phyloP scores from a whole-genome alignment of 208 protist genomes.

The Strigomonas oncopelti region DNA sequence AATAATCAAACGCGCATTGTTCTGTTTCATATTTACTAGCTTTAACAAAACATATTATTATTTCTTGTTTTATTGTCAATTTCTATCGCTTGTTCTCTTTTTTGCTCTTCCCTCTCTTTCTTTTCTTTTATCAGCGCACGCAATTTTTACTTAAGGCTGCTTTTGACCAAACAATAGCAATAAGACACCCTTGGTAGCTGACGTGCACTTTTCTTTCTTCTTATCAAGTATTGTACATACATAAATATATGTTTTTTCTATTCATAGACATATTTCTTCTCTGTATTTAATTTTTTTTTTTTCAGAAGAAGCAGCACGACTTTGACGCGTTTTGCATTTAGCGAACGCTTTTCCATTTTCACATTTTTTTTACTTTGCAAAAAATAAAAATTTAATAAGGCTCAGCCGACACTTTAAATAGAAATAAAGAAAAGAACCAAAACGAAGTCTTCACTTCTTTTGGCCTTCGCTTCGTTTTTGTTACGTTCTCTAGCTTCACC shows the following conservation, averaged over 20 bases:
- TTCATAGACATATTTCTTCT: conserved; percentile 9
- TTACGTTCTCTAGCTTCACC: neutral
- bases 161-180: neutral
- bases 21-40: too few relatives aligned
- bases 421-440: conserved; percentile 14
- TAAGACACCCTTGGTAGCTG: too few relatives aligned
- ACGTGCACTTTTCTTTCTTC: too few relatives aligned
- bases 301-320: neutral
- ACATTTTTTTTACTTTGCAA: too few relatives aligned
- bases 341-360: conserved; percentile 5
- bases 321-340: too few relatives aligned
- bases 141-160: conserved; percentile 6
- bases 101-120: conserved; percentile 14
- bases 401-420: too few relatives aligned
- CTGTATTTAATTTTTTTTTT: conserved; percentile 3
- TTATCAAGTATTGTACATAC: too few relatives aligned
- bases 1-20: too few relatives aligned
- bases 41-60: neutral
- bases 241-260: conserved; percentile 9
- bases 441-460: neutral
- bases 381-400: too few relatives aligned
- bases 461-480: neutral
- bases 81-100: neutral
- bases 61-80: neutral
- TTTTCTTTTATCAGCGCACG: conserved; percentile 8